Evolutionary conservation across 805 yeast genomes (phyloP).

Genomic region (Starmerella lactis-condensi): DNA sequence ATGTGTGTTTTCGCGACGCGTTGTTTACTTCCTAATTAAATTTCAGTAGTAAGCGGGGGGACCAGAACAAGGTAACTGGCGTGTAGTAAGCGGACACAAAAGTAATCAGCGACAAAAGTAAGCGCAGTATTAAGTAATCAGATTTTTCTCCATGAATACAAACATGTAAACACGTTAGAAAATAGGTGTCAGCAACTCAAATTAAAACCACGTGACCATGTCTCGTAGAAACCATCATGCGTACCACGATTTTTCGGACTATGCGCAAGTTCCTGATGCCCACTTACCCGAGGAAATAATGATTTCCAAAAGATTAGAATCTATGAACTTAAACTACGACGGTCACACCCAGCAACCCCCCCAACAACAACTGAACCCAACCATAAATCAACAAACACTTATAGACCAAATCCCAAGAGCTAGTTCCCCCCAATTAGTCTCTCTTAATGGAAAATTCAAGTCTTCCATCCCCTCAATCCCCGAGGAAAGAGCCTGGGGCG

Average conservation of each 20-base stretch:
- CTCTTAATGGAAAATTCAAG: conserved; percentile 10
- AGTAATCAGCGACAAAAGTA: not conserved
- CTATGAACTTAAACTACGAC: not conserved
- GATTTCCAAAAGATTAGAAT: conserved; percentile 4
- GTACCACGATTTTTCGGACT: conserved; percentile 10
- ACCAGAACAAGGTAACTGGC: not conserved
- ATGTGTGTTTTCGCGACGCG: too few relatives aligned
- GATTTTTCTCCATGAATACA: too few relatives aligned
- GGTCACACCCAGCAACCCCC: not conserved
- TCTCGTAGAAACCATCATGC: conserved; percentile 10
- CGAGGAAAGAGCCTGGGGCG: conserved; percentile 15
- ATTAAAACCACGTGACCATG: not conserved
- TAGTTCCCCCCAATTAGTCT: conserved; percentile 7
- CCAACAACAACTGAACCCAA: not conserved
- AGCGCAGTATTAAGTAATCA: not conserved
- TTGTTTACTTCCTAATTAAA: too few relatives aligned
- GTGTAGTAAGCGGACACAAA: too few relatives aligned
- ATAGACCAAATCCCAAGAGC: conserved; percentile 8
- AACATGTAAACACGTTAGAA: not conserved
- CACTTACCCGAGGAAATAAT: too few relatives aligned
- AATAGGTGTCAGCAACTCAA: not conserved
- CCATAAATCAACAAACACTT: not conserved
- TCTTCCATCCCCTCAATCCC: conserved; percentile 17
- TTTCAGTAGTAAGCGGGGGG: too few relatives aligned
- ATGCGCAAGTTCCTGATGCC: conserved; percentile 1